Evolutionary conservation across 225 moss, liverwort and hornwort species (phyloP).

Genomic region (Physcomitrellopsis africana): DNA sequence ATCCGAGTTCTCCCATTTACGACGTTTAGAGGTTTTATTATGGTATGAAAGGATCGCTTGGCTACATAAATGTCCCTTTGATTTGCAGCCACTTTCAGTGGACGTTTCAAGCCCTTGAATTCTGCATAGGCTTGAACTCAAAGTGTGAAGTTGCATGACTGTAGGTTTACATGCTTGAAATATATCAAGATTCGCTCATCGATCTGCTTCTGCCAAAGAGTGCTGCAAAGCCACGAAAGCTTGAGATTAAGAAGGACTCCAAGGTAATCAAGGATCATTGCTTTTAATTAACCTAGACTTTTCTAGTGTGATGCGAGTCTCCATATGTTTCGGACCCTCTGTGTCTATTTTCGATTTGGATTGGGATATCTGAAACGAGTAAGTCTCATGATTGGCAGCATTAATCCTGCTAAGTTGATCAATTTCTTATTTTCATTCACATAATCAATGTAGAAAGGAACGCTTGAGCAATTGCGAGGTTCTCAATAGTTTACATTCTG

Average conservation of each 20-base stretch:
- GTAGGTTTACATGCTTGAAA: conserved; percentile 76
- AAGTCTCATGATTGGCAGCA: too few relatives aligned
- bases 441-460: conserved; percentile 1
- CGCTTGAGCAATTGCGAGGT: background rate
- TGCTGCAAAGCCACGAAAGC: conserved; percentile 61
- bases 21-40: background rate
- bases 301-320: background rate
- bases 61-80: background rate
- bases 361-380: too few relatives aligned
- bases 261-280: conserved; percentile 43
- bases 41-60: background rate
- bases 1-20: background rate
- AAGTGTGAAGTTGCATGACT: background rate
- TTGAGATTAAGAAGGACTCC: conserved; percentile 85
- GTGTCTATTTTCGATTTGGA: background rate
- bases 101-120: conserved; percentile 11
- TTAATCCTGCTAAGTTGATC: too few relatives aligned
- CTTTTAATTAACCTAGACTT: background rate
- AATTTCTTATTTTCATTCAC: background rate
- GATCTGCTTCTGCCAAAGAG: conserved; percentile 60
- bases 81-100: background rate
- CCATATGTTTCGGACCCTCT: background rate
- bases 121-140: background rate
- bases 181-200: conserved; percentile 82
- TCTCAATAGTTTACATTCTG: background rate